Evolutionary conservation across 192 early-diverging fungal species (phyloP).

Genomic region (Coemansia sp.): DNA sequence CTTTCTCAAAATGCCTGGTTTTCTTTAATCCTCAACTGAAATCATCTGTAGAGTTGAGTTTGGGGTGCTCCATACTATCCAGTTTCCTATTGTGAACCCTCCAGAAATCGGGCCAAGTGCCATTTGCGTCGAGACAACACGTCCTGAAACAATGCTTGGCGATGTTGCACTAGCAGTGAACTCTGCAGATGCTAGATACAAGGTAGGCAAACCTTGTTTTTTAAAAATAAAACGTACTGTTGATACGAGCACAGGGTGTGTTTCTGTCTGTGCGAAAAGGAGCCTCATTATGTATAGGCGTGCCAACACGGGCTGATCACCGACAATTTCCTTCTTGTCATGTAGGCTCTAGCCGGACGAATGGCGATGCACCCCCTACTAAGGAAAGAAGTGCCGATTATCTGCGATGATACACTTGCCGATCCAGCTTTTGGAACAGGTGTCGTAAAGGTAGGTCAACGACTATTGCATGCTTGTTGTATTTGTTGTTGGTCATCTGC

Average conservation of each 20-base stretch:
- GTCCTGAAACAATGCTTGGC: conserved; percentile 97
- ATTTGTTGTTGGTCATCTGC: not conserved
- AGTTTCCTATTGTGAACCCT: conserved; percentile 80
- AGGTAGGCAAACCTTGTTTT: conserved; percentile 35
- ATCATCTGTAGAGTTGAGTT: conserved; percentile 79
- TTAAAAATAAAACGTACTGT: not conserved
- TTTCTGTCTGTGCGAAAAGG: not conserved
- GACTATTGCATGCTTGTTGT: not conserved
- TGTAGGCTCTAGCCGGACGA: conserved; percentile 64
- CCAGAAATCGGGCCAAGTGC: conserved; percentile 54
- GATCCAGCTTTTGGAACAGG: conserved; percentile 94
- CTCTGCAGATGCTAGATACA: conserved; percentile 83
- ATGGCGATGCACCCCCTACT: conserved; percentile 82
- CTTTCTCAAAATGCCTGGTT: not conserved
- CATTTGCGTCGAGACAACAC: conserved; percentile 92
- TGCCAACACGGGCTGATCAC: not conserved
- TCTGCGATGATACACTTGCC: conserved; percentile 78
- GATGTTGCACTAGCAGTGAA: conserved; percentile 94
- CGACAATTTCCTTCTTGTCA: not conserved
- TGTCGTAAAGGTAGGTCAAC: conserved; percentile 78
- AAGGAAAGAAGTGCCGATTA: conserved; percentile 75
- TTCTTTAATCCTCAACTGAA: not conserved
- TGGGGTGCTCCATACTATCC: conserved; percentile 87
- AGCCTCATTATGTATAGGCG: not conserved
- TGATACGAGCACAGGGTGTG: not conserved